Evolutionary conservation across 2,329 filamentous ascomycete species (phyloP).

Genomic region (Neocatenulostroma microsporum): DNA sequence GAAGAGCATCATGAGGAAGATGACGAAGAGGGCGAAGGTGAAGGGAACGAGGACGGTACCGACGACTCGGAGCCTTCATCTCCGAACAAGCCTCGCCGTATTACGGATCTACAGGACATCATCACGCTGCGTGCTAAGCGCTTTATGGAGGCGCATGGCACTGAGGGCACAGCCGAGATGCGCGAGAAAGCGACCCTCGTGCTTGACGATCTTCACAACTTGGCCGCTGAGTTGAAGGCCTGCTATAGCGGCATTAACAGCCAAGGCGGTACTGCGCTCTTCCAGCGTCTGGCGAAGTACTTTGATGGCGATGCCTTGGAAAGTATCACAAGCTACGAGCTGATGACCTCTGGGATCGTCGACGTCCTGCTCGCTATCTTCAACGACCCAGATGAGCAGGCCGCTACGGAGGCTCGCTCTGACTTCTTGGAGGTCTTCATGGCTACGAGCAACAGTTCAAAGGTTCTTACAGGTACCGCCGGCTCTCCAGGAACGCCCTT

Average conservation of each 20-base stretch:
- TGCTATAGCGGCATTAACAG: constrained; percentile 53
- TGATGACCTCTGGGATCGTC: constrained; percentile 85
- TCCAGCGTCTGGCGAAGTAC: constrained; percentile 67
- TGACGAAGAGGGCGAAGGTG: too few species aligned
- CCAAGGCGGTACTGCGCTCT: constrained; percentile 54
- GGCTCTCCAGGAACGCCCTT: constrained; percentile 75
- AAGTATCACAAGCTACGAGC: constrained; percentile 90
- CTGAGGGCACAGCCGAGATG: constrained; percentile 63
- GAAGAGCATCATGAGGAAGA: constrained; percentile 38
- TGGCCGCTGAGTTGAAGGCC: constrained; percentile 63
- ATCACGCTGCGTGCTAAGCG: constrained; percentile 71
- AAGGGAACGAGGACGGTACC: constrained; percentile 59
- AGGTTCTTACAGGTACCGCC: constrained; percentile 56
- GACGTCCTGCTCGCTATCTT: constrained; percentile 76
- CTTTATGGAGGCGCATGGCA: constrained; percentile 78
- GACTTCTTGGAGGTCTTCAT: constrained; percentile 91
- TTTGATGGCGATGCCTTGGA: constrained; percentile 85
- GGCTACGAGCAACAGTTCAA: constrained; percentile 56
- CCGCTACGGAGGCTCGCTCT: constrained; percentile 57
- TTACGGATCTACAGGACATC: constrained; percentile 55
- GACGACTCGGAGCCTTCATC: constrained; percentile 35
- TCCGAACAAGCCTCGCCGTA: constrained; percentile 24
- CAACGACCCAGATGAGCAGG: constrained; percentile 56
- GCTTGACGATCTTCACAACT: constrained; percentile 59
- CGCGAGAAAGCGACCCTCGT: constrained; percentile 73